Conservation (phyloP, 805 yeast species). For the Spathaspora arborariae region DNA sequence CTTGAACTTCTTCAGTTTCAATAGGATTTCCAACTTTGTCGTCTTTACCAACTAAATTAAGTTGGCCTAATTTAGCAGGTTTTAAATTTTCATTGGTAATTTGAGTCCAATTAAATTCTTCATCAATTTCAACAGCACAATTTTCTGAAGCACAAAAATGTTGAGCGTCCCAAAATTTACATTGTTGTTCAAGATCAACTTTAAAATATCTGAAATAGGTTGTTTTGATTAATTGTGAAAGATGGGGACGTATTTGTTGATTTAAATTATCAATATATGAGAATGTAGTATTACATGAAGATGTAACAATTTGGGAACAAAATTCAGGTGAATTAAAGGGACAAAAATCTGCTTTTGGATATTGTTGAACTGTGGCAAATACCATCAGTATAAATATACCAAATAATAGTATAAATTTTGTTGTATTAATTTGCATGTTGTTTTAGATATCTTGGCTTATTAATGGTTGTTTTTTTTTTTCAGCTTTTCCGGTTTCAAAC, state of each 20-base stretch:
- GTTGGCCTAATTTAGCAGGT: conserved; percentile 62
- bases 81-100: conserved; percentile 55
- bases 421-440: neutral
- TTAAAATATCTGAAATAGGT: conserved; percentile 88
- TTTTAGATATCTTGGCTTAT: neutral
- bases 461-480: neutral
- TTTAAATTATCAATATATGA: conserved; percentile 39
- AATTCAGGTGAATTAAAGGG: conserved; percentile 43
- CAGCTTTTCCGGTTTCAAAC: too few relatives aligned
- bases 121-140: conserved; percentile 82
- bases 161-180: conserved; percentile 82
- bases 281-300: conserved; percentile 43
- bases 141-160: conserved; percentile 84
- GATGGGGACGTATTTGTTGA: conserved; percentile 38
- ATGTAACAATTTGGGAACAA: conserved; percentile 42
- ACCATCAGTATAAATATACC: neutral
- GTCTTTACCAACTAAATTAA: conserved; percentile 20
- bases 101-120: conserved; percentile 67
- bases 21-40: conserved; percentile 12
- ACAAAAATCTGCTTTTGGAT: conserved; percentile 15
- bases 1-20: conserved; percentile 10
- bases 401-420: neutral
- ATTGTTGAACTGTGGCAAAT: neutral
- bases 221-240: conserved; percentile 58
- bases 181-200: conserved; percentile 73